phyloP scores from a whole-genome alignment of 1,139 yeast genomes.

The Candida sojae region DNA sequence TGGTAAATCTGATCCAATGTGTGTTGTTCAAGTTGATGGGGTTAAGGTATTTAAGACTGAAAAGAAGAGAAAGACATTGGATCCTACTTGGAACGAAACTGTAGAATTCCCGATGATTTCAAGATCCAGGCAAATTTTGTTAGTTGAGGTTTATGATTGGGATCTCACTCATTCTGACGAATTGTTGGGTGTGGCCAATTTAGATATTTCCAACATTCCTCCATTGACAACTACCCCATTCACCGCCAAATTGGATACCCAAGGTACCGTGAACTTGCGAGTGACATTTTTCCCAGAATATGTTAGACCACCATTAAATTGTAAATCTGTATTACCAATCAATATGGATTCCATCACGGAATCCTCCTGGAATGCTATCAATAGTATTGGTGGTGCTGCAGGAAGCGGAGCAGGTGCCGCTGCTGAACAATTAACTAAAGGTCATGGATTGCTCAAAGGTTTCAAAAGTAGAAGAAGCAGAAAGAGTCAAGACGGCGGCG shows the following conservation, averaged over 20 bases:
- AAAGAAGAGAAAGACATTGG: slow-evolving; percentile 62
- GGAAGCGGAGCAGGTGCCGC: slow-evolving; percentile 41
- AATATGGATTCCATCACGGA: slow-evolving; percentile 43
- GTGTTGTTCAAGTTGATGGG: slow-evolving; percentile 54
- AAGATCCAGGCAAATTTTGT: slow-evolving; percentile 53
- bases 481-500: slow-evolving; percentile 10
- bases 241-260: slow-evolving; percentile 54
- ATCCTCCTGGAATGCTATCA: slow-evolving; percentile 50
- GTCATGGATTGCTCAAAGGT: slow-evolving; percentile 42
- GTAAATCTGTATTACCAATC: slow-evolving; percentile 41
- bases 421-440: slow-evolving; percentile 48
- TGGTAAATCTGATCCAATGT: slow-evolving; percentile 77
- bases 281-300: slow-evolving; percentile 67
- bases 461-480: slow-evolving; percentile 27
- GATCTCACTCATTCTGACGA: slow-evolving; percentile 72
- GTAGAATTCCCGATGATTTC: slow-evolving; percentile 62
- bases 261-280: slow-evolving; percentile 56
- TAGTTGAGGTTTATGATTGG: slow-evolving; percentile 67
- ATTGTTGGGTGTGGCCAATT: slow-evolving; percentile 50
- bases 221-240: slow-evolving; percentile 48
- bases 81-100: slow-evolving; percentile 70
- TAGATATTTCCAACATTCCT: slow-evolving; percentile 52
- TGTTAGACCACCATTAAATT: slow-evolving; percentile 56
- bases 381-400: slow-evolving; percentile 44
- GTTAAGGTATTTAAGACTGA: slow-evolving; percentile 57